Evolutionary conservation across 192 early-diverging fungal genomes (phyloP), one percentile per base, ranked within the genome.

Genomic region (Backusella mclennaniae): DNA sequence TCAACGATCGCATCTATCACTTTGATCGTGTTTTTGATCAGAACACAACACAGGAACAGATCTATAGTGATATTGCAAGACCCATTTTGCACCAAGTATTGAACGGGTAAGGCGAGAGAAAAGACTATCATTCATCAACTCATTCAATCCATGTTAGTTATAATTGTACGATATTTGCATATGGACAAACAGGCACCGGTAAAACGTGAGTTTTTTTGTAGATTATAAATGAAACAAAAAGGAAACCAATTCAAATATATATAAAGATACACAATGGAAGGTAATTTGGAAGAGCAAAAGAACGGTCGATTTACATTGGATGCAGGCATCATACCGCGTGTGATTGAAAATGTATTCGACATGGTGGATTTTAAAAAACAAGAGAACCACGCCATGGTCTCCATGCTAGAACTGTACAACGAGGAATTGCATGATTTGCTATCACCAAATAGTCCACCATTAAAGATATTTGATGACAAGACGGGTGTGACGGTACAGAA

Each of bases 331-430:
- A 97, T 99, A 70, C 97, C 96, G 1, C 90, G 97, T 69, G 90
- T 94, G 0, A 86, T 99, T 26, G 85, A 92, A 77, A 79, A 87
- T 12, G 84, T 99, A 26, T 99, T 97, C 85, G 89, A 91, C 3
- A 80, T 77, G 3, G 79, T 98, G 15, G 92, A 96, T 33, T 78
- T 80, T 38, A 85, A 89, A 63, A 84, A 87, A 7, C 82, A 89
- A 0, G 95, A 99, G 46, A 96, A 89, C 76, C 88, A 92, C 12
- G 95, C 96, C 4, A 87, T 87, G 31, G 89, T 99, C 12, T 97
- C 97, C 46, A 95, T 90, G 70, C 79, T 97, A 15, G 98, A 99
- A 83, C 82, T 99, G 12, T 99, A 98, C 85, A 99, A 99, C 78
- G 97, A 99, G 82, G 93, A 98, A 66, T 82, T 98, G 38, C 88